Evolutionary conservation across 371 early-diverging fungal species (phyloP).

Genomic region (Dichotomocladium elegans): DNA sequence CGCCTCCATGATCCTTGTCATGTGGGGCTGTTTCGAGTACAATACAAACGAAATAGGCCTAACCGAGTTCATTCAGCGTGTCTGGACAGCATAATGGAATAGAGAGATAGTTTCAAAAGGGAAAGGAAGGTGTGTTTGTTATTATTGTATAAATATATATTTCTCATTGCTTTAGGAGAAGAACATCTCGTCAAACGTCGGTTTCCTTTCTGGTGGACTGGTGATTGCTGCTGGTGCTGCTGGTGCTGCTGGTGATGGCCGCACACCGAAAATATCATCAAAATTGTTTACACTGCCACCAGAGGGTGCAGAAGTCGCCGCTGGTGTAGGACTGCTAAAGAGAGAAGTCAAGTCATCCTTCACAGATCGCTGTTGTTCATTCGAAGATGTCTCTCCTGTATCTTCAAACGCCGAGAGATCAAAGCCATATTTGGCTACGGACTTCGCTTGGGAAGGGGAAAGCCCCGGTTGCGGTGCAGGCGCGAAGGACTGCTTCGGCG

Average conservation of each 20-base stretch:
- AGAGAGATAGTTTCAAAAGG: too few relatives aligned
- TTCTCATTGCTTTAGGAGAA: conserved; percentile 8
- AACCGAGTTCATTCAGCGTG: conserved; percentile 74
- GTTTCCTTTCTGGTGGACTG: conserved; percentile 8
- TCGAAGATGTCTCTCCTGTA: not conserved
- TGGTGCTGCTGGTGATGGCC: conserved; percentile 1
- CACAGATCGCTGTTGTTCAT: conserved; percentile 9
- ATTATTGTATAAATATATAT: too few relatives aligned
- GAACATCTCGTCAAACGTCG: conserved; percentile 18
- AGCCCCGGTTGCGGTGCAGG: conserved; percentile 1
- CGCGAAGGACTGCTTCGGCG: not conserved
- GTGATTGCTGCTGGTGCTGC: not conserved
- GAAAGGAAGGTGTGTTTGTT: too few relatives aligned
- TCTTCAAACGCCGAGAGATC: conserved; percentile 44
- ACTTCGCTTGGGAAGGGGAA: conserved; percentile 19
- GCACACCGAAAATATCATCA: conserved; percentile 14
- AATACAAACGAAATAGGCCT: conserved; percentile 94
- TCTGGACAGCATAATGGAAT: conserved; percentile 69
- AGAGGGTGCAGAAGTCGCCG: not conserved
- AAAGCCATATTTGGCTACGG: conserved; percentile 38
- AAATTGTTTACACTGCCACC: not conserved
- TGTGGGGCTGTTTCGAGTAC: conserved; percentile 91
- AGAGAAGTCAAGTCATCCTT: conserved; percentile 37
- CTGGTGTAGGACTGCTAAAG: conserved; percentile 19
- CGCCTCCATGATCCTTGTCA: conserved; percentile 58